Percentiles rank a stretch among this genome's conserved stretches.
phyloP scores from a whole-genome alignment of 371 early-diverging fungal genomes.

The Smittium culicis region DNA sequence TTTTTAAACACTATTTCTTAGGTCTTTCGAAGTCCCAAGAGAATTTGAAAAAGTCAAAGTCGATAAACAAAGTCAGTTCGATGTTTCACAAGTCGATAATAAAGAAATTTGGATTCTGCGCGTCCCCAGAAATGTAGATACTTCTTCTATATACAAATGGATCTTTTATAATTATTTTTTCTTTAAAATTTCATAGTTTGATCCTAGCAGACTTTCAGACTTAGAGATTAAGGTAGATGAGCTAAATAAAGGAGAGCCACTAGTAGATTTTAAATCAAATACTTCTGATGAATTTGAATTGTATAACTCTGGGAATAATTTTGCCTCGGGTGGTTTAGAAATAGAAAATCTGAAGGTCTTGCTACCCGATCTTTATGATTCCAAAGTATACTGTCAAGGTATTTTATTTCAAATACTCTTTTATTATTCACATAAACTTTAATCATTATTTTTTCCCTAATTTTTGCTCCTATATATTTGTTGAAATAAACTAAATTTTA shows the following conservation, averaged over 20 bases:
- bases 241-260: not conserved
- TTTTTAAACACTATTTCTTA: not conserved
- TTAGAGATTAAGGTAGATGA: not conserved
- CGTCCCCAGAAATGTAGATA: not conserved
- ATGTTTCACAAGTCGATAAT: not conserved
- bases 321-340: not conserved
- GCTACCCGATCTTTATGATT: conserved; percentile 1
- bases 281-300: not conserved
- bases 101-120: conserved; percentile 5
- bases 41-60: not conserved
- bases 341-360: not conserved
- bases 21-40: not conserved
- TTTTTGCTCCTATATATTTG: too few relatives aligned
- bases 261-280: not conserved
- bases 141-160: not conserved
- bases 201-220: not conserved
- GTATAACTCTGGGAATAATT: not conserved
- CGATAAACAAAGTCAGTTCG: not conserved
- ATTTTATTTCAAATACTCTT: too few relatives aligned
- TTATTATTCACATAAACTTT: too few relatives aligned
- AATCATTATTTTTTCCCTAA: too few relatives aligned
- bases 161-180: not conserved
- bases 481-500: not conserved
- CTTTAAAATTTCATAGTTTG: not conserved
- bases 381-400: not conserved